Evolutionary conservation across 768 basidiomycete species (phyloP).

Genomic region (Rhodosporidiobolus sp.): DNA sequence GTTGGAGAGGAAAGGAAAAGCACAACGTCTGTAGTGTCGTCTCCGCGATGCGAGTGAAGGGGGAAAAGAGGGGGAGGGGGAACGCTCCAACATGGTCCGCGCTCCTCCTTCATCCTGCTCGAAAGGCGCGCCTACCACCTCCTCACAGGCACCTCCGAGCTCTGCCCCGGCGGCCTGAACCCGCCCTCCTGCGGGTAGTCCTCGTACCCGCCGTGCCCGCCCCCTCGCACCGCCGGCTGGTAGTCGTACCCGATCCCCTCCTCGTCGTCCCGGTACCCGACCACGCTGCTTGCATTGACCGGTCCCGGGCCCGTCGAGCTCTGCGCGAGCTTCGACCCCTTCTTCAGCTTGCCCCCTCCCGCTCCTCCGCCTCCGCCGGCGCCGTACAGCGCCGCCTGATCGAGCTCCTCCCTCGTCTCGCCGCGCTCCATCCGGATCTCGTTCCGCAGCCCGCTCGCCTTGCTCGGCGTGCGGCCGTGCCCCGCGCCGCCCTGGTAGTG

Average conservation of each 20-base stretch:
- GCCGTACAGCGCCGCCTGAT: neutral
- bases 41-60: too few relatives aligned
- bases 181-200: neutral
- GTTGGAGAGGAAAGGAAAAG: too few relatives aligned
- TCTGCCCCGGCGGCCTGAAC: neutral
- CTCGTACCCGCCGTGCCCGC: neutral
- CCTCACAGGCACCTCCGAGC: neutral
- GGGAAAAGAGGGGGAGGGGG: too few relatives aligned
- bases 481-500: neutral
- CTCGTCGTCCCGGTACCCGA: constrained; percentile 8
- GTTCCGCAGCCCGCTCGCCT: constrained; percentile 22
- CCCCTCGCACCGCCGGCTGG: neutral
- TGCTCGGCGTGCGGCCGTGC: constrained; percentile 1
- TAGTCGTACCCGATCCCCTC: constrained; percentile 3
- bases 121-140: neutral
- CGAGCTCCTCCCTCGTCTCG: neutral
- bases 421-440: constrained; percentile 13
- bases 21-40: too few relatives aligned
- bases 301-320: too few relatives aligned
- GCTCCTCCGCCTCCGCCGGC: neutral
- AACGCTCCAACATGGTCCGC: neutral
- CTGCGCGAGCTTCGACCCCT: neutral
- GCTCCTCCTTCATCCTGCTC: neutral
- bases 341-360: constrained; percentile 3
- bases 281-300: neutral